These are phyloP conservation scores for Chenopodium formosanum DNA, from an alignment of 148 eudicot genomes.

Conservation along the genomic window DNA sequence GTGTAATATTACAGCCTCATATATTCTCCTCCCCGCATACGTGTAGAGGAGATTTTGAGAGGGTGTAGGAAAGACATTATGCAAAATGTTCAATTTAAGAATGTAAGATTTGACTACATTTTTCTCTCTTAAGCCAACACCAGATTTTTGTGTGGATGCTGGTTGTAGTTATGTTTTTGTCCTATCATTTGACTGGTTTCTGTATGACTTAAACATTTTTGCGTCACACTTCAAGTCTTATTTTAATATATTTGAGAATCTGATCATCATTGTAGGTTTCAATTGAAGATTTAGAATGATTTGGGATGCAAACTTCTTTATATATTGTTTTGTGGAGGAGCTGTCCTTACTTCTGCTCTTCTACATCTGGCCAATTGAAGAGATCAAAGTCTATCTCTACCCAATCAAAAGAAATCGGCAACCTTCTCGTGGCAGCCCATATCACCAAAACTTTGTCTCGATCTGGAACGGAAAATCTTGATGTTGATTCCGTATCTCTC, in stretches of 20 bases:
- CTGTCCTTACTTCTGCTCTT: slow-evolving; percentile 23
- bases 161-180: background rate
- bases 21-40: too few relatives aligned
- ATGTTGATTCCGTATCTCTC: slow-evolving; percentile 38
- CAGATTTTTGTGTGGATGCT: background rate
- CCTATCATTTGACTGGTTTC: too few relatives aligned
- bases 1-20: too few relatives aligned
- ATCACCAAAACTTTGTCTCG: slow-evolving; percentile 51
- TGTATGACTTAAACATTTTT: background rate
- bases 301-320: slow-evolving; percentile 19
- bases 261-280: slow-evolving; percentile 11
- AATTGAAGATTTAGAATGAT: slow-evolving; percentile 12
- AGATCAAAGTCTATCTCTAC: slow-evolving; percentile 5
- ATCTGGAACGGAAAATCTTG: slow-evolving; percentile 51
- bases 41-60: too few relatives aligned
- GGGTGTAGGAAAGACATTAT: too few relatives aligned
- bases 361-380: slow-evolving; percentile 9
- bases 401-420: slow-evolving; percentile 31
- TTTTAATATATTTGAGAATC: background rate
- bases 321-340: slow-evolving; percentile 19
- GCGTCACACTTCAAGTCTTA: background rate
- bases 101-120: too few relatives aligned
- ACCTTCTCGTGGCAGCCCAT: slow-evolving; percentile 52
- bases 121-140: background rate
- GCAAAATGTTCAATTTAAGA: too few relatives aligned